A percentile compares a stretch with the other conserved stretches of the same genome.
Conservation (phyloP, 495 filamentous ascomycete genomes). For the Pyrenopolyporus hunteri region DNA sequence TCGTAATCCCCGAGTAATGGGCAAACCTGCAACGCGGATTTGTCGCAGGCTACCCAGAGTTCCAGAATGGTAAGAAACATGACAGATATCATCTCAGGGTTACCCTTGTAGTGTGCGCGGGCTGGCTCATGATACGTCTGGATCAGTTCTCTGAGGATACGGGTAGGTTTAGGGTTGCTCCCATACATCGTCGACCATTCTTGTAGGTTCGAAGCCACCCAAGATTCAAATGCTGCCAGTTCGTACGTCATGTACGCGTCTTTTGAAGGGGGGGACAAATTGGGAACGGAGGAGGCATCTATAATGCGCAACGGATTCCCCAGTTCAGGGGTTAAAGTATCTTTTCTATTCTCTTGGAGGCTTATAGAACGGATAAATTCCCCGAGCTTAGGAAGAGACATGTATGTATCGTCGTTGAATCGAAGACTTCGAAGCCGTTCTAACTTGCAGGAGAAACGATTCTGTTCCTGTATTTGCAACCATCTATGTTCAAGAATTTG, state of each 20-base stretch:
- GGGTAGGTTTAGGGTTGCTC: neutral
- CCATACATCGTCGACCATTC: neutral
- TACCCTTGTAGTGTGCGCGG: constrained; percentile 41
- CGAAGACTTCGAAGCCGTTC: neutral
- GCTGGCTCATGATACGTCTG: constrained; percentile 36
- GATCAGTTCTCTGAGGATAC: constrained; percentile 25
- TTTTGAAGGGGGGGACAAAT: neutral
- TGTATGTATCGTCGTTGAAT: constrained; percentile 6
- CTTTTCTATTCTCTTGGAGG: neutral
- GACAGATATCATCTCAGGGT: constrained; percentile 60
- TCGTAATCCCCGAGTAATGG: constrained; percentile 58
- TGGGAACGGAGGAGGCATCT: neutral
- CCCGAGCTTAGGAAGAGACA: neutral
- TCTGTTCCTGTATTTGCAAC: constrained; percentile 7
- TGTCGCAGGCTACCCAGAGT: constrained; percentile 68
- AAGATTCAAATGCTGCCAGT: constrained; percentile 16
- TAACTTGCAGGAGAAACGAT: neutral
- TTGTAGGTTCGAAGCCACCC: constrained; percentile 24
- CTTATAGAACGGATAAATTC: constrained; percentile 1
- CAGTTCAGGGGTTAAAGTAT: neutral
- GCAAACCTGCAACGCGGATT: constrained; percentile 47
- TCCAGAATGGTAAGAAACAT: constrained; percentile 68
- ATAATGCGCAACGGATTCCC: no score
- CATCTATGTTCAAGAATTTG: constrained; percentile 4
- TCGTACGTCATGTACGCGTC: neutral